These are phyloP conservation scores for Ceratobasidium sp. DNA, from an alignment of 1,284 basidiomycete species.

Conservation along the genomic window DNA sequence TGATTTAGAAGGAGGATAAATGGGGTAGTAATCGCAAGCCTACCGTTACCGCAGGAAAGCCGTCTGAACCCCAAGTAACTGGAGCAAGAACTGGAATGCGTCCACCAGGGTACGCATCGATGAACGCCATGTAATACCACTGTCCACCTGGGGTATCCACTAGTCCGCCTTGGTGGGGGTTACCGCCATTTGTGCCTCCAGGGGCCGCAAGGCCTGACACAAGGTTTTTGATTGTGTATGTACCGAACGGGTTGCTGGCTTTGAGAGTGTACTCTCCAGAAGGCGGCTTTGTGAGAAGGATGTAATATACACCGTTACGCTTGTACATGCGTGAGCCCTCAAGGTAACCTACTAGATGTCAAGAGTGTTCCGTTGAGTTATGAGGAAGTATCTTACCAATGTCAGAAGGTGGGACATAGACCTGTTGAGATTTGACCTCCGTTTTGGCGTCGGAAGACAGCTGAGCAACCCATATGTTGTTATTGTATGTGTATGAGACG, in stretches of 20 bases:
- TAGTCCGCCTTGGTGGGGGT: constrained; percentile 42
- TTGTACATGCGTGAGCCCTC: constrained; percentile 43
- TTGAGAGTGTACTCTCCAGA: constrained; percentile 38
- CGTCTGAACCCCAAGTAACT: constrained; percentile 24
- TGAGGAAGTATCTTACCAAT: constrained; percentile 1
- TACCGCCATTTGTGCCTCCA: constrained; percentile 3
- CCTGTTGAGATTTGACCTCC: constrained; percentile 33
- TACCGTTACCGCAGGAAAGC: constrained; percentile 34
- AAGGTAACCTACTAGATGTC: constrained; percentile 18
- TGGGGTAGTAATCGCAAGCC: background rate
- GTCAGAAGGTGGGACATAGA: constrained; percentile 31
- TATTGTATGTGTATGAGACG: constrained; percentile 32
- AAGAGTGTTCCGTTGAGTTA: background rate
- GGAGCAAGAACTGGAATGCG: constrained; percentile 31
- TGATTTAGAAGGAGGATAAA: background rate
- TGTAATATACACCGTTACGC: constrained; percentile 40
- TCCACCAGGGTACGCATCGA: constrained; percentile 40
- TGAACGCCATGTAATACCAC: constrained; percentile 27
- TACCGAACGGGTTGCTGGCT: constrained; percentile 29
- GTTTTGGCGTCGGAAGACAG: constrained; percentile 34
- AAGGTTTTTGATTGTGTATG: constrained; percentile 29
- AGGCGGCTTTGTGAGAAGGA: constrained; percentile 29
- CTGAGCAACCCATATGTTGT: constrained; percentile 10
- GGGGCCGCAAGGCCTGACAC: background rate
- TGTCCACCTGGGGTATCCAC: constrained; percentile 38